These are phyloP conservation scores for Boletus subparvulus DNA, from an alignment of 768 basidiomycete genomes.

Conservation along the genomic window DNA sequence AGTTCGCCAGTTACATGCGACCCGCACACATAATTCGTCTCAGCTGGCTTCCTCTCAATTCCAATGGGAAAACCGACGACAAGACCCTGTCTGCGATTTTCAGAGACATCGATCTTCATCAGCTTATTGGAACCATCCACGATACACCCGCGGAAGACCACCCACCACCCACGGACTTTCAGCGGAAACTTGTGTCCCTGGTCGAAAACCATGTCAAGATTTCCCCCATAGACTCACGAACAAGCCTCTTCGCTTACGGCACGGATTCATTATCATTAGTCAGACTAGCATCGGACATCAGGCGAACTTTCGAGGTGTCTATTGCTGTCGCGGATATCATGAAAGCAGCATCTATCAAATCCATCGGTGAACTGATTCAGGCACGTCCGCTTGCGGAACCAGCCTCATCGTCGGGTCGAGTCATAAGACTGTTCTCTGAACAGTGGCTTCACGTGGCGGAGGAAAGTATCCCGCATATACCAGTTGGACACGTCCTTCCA, in stretches of 20 bases:
- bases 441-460: constrained; percentile 14
- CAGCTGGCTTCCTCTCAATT: constrained; percentile 47
- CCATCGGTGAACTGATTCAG: constrained; percentile 19
- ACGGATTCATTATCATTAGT: constrained; percentile 33
- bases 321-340: constrained; percentile 33
- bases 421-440: constrained; percentile 17
- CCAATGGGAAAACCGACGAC: constrained; percentile 35
- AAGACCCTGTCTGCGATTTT: constrained; percentile 31
- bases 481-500: constrained; percentile 34
- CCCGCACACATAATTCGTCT: constrained; percentile 50
- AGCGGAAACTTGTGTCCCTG: constrained; percentile 38
- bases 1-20: constrained; percentile 51
- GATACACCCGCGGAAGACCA: background rate
- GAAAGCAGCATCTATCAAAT: constrained; percentile 23
- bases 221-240: constrained; percentile 18
- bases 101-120: constrained; percentile 19
- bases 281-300: constrained; percentile 24
- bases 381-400: background rate
- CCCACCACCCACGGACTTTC: constrained; percentile 22
- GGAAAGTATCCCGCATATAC: constrained; percentile 1
- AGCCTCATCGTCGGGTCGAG: background rate
- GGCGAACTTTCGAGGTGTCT: constrained; percentile 13
- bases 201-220: constrained; percentile 27
- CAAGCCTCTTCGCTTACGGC: constrained; percentile 35
- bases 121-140: constrained; percentile 15